Base-by-base conservation (phyloP, 2,329 filamentous ascomycete species). In the Colletotrichum truncatum region DNA sequence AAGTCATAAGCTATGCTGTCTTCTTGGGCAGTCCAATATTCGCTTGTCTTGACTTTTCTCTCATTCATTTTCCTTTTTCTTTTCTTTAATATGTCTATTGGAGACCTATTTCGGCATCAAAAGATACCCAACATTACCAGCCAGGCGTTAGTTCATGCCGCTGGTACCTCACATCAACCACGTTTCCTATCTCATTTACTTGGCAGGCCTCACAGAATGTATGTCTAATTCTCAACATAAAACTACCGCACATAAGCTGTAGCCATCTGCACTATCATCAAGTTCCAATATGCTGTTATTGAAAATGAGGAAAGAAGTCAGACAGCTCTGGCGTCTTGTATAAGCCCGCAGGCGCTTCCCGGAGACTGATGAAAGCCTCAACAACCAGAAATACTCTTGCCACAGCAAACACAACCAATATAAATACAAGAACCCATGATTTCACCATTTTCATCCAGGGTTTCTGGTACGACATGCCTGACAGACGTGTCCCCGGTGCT, bases 311-410 rank as follows among this genome's bases (percentile, higher is more conserved):
- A 39, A 73, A 62, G 23, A 72, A 51, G 12, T 70, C 55, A 16
- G 63, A 70, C 70, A 72, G 71, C 30, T 70, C 38, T 2, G 71
- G 71, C 3, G 67, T 72, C 30, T 68, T 25, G 39, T 70, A 73
- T 12, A 69, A 66, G 3, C 38, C 66, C 9, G 55, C 49, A 4
- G 70, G 71, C 16, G 70, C 62, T 41, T 70, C 57, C 10, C 69
- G 68, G 8, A 73, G 66, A 30, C 67, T 73, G 18, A 70, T 30
- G 43, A 73, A 68, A 9, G 71, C 69, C 55, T 73, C 70, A 3
- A 72, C 54, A 9, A 73, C 70, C 9, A 73, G 32, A 38, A 67
- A 73, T 3, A 68, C 34, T 11, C 70, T 68, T 1, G 70, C 68
- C 4, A 67, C 39, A n/a, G 68, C 52, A 18, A 70, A 66, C 1